phyloP scores from a whole-genome alignment of 2,329 filamentous ascomycete species.

The Botryosphaeria agaves region DNA sequence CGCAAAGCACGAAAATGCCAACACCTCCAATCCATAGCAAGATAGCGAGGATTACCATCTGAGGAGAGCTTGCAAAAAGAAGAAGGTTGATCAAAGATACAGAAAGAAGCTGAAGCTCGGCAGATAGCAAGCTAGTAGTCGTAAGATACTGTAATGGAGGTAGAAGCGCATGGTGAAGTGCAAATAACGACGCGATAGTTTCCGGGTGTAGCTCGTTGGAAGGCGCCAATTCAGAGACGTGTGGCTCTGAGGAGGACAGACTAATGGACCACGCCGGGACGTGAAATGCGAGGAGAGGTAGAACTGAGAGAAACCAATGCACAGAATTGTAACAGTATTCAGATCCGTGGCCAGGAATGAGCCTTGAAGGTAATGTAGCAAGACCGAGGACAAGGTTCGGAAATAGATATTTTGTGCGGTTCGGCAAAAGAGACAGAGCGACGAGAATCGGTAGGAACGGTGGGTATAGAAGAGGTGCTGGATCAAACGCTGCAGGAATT shows the following conservation, averaged over 20 bases:
- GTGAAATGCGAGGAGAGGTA: constrained; percentile 44
- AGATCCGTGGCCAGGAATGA: constrained; percentile 48
- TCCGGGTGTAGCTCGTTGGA: constrained; percentile 30
- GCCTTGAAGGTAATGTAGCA: constrained; percentile 52
- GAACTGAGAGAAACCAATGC: constrained; percentile 65
- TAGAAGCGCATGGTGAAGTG: constrained; percentile 65
- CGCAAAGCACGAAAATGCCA: constrained; percentile 54
- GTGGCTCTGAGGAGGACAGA: constrained; percentile 15
- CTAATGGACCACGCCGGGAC: constrained; percentile 20
- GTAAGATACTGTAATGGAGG: constrained; percentile 62
- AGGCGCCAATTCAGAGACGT: constrained; percentile 15
- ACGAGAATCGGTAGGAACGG: constrained; percentile 59
- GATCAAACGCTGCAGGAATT: constrained; percentile 69
- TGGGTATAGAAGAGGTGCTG: constrained; percentile 80
- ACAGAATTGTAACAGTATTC: constrained; percentile 41
- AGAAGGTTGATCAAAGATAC: constrained; percentile 67
- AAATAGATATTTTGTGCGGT: constrained; percentile 44
- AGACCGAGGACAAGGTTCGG: constrained; percentile 72
- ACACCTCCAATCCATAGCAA: constrained; percentile 47
- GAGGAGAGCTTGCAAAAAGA: constrained; percentile 51
- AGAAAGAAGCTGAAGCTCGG: constrained; percentile 79
- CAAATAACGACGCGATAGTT: constrained; percentile 51
- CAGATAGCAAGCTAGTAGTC: constrained; percentile 70
- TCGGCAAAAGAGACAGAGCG: constrained; percentile 52
- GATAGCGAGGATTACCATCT: constrained; percentile 24